Conservation (phyloP, 495 filamentous ascomycete genomes). For the Penicillium longicatenatum region DNA sequence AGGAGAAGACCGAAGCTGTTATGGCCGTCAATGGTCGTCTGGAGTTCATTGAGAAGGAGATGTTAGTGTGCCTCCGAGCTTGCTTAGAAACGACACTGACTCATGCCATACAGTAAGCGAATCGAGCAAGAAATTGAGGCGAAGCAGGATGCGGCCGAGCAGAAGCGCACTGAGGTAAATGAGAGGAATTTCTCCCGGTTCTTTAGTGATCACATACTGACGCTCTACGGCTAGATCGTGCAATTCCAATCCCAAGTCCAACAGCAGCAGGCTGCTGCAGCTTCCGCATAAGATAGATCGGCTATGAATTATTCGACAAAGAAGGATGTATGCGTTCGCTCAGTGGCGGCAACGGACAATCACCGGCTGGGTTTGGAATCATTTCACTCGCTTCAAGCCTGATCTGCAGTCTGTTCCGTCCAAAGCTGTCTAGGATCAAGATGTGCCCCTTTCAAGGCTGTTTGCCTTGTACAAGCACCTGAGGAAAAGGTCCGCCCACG, state of each 20-base stretch:
- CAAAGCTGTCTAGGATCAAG: not conserved
- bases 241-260: slow-evolving; percentile 47
- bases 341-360: not conserved
- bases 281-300: slow-evolving; percentile 32
- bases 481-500: not conserved
- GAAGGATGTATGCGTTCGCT: not conserved
- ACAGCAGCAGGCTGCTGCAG: slow-evolving; percentile 42
- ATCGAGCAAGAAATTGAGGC: slow-evolving; percentile 80
- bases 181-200: not conserved
- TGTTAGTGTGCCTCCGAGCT: slow-evolving; percentile 57
- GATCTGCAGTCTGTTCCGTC: not conserved
- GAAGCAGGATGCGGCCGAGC: slow-evolving; percentile 78
- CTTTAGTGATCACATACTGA: slow-evolving; percentile 18
- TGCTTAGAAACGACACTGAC: slow-evolving; percentile 11
- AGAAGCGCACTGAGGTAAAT: slow-evolving; percentile 70
- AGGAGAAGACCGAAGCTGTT: slow-evolving; percentile 83
- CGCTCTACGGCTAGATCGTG: slow-evolving; percentile 36
- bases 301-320: not conserved
- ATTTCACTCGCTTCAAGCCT: not conserved
- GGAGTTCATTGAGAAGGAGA: slow-evolving; percentile 92
- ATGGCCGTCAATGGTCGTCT: slow-evolving; percentile 87
- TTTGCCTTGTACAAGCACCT: not conserved
- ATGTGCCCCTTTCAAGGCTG: not conserved
- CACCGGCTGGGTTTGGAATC: not conserved
- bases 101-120: slow-evolving; percentile 61